Conservation (phyloP, 768 basidiomycete species). For the Rhizopogon vinicolor region DNA sequence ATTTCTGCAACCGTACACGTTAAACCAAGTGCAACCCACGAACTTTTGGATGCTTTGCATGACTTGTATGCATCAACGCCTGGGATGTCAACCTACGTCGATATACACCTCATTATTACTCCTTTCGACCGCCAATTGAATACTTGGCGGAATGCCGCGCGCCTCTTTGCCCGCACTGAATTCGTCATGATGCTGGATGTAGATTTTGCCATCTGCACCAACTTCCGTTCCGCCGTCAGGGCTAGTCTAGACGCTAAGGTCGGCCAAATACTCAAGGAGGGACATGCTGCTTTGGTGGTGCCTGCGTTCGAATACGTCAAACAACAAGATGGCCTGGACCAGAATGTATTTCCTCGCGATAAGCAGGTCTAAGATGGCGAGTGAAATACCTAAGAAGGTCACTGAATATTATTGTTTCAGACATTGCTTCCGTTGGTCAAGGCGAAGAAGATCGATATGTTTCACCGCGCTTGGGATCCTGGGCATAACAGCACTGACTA, state of each 20-base stretch:
- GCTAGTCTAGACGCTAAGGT: constrained; percentile 30
- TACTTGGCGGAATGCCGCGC: constrained; percentile 84
- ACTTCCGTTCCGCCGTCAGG: constrained; percentile 60
- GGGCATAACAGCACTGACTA: constrained; percentile 86
- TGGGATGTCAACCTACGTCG: constrained; percentile 64
- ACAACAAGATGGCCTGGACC: constrained; percentile 59
- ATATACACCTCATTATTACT: constrained; percentile 84
- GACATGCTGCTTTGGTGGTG: constrained; percentile 69
- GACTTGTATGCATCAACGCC: constrained; percentile 63
- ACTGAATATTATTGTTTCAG: constrained; percentile 23
- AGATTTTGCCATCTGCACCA: constrained; percentile 82
- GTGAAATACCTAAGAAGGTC: background rate
- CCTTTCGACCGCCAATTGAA: constrained; percentile 83
- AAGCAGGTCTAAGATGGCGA: constrained; percentile 48
- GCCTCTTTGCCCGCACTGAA: constrained; percentile 78
- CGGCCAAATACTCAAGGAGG: constrained; percentile 44
- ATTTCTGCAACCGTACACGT: constrained; percentile 84
- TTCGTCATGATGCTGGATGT: constrained; percentile 91
- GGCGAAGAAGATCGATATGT: constrained; percentile 58
- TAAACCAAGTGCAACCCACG: constrained; percentile 34
- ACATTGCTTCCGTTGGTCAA: constrained; percentile 56
- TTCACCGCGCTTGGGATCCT: constrained; percentile 71
- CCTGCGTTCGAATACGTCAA: constrained; percentile 81
- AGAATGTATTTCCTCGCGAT: constrained; percentile 55
- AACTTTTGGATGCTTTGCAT: constrained; percentile 59